Base-by-base conservation (phyloP, 1,139 yeast genomes). In the Lodderomyces beijingensis region DNA sequence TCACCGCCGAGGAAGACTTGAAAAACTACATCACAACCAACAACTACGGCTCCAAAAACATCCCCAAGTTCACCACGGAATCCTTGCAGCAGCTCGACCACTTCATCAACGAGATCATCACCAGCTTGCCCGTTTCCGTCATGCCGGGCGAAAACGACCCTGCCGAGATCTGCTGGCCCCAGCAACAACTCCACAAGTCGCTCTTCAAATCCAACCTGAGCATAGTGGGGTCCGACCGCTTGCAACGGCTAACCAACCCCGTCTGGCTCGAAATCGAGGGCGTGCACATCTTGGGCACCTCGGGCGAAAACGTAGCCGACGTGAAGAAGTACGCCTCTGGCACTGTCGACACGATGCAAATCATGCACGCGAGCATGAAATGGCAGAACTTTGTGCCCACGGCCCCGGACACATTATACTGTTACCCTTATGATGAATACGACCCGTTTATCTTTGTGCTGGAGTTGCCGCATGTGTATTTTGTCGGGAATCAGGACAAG, bases 311-410 rank as follows among this genome's bases (percentile, higher is more conserved):
- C 41, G 70, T 89, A 23, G 68, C 74, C 40, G 98, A 91, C 55
- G 73, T 91, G 45, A 62, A 66, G 48, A 83, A 79, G 46, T 91
- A 91, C 25, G 25, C 33, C 7, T 53, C 66, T 7, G 34, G 14
- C 20, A 9, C 45, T 7, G 10, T 16, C 16, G 26, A 28, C 11
- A 39, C 44, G 17, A 28, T 77, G 11, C 68, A 72, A 16, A 62
- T 87, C 44, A 70, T 88, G 65, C 83, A 79, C 44, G 69, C 78
- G 5, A 81, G 85, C 1, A 54, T 93, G 25, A 61, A 66, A 34
- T 91, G 96, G 95, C 91, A 87, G 45, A 86, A 86, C 47, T 65
- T 86, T 24, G 81, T 87, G 0, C 98, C 98, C 2, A 88, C 97
- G 0, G 95, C 96, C 1, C 99, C 99, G 0, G 98, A 91, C 50